These are phyloP conservation scores for Rhytidiadelphus loreus DNA, from an alignment of 225 moss, liverwort and hornwort species.

Conservation along the genomic window DNA sequence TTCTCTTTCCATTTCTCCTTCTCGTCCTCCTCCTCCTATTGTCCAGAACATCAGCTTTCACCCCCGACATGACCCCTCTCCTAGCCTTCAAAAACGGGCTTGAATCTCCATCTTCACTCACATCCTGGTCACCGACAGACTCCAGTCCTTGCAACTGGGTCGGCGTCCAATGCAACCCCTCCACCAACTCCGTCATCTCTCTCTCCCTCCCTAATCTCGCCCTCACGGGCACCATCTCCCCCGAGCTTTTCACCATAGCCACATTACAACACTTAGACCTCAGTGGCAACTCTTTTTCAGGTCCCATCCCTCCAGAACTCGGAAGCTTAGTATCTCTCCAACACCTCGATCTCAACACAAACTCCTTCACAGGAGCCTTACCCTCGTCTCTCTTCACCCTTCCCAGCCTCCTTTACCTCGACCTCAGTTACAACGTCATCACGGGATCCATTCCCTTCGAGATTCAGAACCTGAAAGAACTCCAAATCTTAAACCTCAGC, in stretches of 20 bases:
- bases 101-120: not conserved
- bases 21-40: not conserved
- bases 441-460: slow-evolving; percentile 22
- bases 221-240: slow-evolving; percentile 33
- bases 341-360: slow-evolving; percentile 42
- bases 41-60: not conserved
- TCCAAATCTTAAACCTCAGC: slow-evolving; percentile 37
- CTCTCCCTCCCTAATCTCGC: slow-evolving; percentile 14
- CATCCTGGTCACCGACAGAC: not conserved
- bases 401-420: slow-evolving; percentile 26
- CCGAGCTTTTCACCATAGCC: slow-evolving; percentile 23
- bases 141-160: slow-evolving; percentile 44
- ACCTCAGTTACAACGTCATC: slow-evolving; percentile 47
- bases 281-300: not conserved
- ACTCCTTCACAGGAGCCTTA: slow-evolving; percentile 19
- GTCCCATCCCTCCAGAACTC: not conserved
- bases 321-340: slow-evolving; percentile 2
- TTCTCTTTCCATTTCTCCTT: not conserved
- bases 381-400: slow-evolving; percentile 32
- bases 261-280: not conserved
- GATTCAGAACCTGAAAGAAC: slow-evolving; percentile 25
- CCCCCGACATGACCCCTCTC: slow-evolving; percentile 19
- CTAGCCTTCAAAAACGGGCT: slow-evolving; percentile 39
- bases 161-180: slow-evolving; percentile 37
- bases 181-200: slow-evolving; percentile 4